phyloP scores from a whole-genome alignment of 2,329 filamentous ascomycete genomes.

The Coleophoma eucalyptorum region DNA sequence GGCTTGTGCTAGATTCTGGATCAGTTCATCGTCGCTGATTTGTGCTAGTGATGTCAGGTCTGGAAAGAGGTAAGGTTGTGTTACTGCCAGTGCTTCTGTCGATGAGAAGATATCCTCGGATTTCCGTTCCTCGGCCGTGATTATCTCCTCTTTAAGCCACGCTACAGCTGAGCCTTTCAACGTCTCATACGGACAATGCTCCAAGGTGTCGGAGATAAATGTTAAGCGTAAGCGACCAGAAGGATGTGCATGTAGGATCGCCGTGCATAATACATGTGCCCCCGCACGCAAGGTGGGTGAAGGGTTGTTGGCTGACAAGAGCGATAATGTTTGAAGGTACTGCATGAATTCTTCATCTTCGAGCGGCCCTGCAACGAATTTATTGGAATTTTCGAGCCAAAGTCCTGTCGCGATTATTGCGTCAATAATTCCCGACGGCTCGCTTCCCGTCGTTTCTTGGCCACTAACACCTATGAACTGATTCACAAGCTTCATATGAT shows the following conservation, averaged over 20 bases:
- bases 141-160: conserved; percentile 61
- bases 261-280: conserved; percentile 29
- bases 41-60: conserved; percentile 44
- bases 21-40: conserved; percentile 36
- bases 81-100: conserved; percentile 50
- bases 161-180: conserved; percentile 59
- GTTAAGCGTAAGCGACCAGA: conserved; percentile 53
- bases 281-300: conserved; percentile 31
- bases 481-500: conserved; percentile 51
- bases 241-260: conserved; percentile 49
- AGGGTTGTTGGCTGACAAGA: conserved; percentile 32
- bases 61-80: conserved; percentile 61
- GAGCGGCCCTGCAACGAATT: conserved; percentile 32
- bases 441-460: conserved; percentile 38
- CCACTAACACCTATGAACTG: conserved; percentile 49
- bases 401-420: conserved; percentile 56
- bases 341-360: conserved; percentile 45
- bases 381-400: conserved; percentile 50
- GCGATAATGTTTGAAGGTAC: conserved; percentile 48
- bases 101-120: conserved; percentile 40
- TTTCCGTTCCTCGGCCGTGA: conserved; percentile 31
- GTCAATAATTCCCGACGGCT: conserved; percentile 52
- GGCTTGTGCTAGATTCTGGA: conserved; percentile 48
- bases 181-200: conserved; percentile 60
- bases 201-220: conserved; percentile 61